Evolutionary conservation across 1,284 basidiomycete genomes (phyloP).

Genomic region (Cystobasidium sp.): DNA sequence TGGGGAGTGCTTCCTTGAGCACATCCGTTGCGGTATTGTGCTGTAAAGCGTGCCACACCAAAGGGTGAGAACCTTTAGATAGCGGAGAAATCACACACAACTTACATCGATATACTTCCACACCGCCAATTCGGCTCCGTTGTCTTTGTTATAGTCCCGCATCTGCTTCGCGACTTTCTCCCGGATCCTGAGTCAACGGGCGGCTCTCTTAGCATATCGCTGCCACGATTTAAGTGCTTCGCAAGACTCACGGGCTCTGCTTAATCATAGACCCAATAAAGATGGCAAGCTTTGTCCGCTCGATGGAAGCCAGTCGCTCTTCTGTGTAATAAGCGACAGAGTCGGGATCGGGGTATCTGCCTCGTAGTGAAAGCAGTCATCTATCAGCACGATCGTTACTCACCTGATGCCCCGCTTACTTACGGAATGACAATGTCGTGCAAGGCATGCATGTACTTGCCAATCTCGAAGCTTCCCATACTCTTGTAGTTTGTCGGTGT

Average conservation of each 20-base stretch:
- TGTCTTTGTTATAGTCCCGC: slow-evolving; percentile 1
- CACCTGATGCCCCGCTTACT: background rate
- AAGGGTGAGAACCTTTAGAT: background rate
- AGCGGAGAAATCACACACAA: too few species aligned
- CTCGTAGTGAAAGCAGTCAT: background rate
- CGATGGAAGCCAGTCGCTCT: slow-evolving; percentile 13
- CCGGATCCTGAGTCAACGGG: background rate
- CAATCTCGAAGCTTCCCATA: background rate
- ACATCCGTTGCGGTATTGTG: slow-evolving; percentile 13
- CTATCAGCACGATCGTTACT: background rate
- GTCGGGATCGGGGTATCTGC: slow-evolving; percentile 35
- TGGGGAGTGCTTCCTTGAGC: slow-evolving; percentile 9
- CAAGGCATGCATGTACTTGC: slow-evolving; percentile 19
- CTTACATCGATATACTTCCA: slow-evolving; percentile 21
- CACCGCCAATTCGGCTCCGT: background rate
- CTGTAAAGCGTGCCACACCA: background rate
- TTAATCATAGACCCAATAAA: slow-evolving; percentile 36
- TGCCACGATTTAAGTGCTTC: background rate
- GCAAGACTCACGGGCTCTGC: slow-evolving; percentile 6
- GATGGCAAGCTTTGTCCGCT: slow-evolving; percentile 20
- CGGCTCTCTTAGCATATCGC: background rate
- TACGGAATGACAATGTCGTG: slow-evolving; percentile 34
- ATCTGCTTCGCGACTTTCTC: slow-evolving; percentile 11
- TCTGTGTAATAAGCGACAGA: slow-evolving; percentile 29
- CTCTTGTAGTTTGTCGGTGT: slow-evolving; percentile 15